Evolutionary conservation across 768 basidiomycete genomes (phyloP).

Genomic region (Tubosaeta sp.): DNA sequence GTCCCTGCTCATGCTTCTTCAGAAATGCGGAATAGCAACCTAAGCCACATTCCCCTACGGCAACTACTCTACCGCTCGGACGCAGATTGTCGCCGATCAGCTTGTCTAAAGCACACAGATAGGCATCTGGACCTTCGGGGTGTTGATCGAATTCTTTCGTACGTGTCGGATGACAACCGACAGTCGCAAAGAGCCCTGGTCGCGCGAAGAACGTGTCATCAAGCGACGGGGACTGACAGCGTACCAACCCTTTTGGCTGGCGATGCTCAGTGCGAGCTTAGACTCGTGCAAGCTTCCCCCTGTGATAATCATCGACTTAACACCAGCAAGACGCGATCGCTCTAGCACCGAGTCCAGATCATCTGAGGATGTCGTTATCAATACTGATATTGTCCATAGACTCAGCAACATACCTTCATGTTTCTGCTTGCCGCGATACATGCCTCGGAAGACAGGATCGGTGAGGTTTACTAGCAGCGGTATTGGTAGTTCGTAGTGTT

Average conservation of each 20-base stretch:
- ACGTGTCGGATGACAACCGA: conserved; percentile 79
- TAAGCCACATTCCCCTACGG: conserved; percentile 77
- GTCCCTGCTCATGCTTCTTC: neutral
- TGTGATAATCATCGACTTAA: conserved; percentile 71
- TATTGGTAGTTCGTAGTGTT: neutral
- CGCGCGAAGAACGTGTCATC: neutral
- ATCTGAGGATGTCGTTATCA: conserved; percentile 34
- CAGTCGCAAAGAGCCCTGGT: conserved; percentile 64
- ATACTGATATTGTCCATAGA: neutral
- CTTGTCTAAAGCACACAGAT: conserved; percentile 54
- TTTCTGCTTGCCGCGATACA: conserved; percentile 45
- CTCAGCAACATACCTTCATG: conserved; percentile 40
- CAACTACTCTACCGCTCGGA: conserved; percentile 58
- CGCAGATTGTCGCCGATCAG: conserved; percentile 47
- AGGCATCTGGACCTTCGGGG: conserved; percentile 53
- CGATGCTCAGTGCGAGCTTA: conserved; percentile 53
- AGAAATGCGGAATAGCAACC: conserved; percentile 36
- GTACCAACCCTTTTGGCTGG: conserved; percentile 47
- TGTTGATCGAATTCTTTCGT: conserved; percentile 61
- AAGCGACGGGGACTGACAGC: neutral
- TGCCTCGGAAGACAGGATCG: conserved; percentile 54
- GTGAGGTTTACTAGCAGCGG: conserved; percentile 44
- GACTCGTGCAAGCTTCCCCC: conserved; percentile 69
- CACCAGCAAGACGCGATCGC: conserved; percentile 55
- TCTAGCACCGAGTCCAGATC: conserved; percentile 58